Conservation (phyloP, 305 asterid genomes). For the Fraxinus xanthoxyloides region DNA sequence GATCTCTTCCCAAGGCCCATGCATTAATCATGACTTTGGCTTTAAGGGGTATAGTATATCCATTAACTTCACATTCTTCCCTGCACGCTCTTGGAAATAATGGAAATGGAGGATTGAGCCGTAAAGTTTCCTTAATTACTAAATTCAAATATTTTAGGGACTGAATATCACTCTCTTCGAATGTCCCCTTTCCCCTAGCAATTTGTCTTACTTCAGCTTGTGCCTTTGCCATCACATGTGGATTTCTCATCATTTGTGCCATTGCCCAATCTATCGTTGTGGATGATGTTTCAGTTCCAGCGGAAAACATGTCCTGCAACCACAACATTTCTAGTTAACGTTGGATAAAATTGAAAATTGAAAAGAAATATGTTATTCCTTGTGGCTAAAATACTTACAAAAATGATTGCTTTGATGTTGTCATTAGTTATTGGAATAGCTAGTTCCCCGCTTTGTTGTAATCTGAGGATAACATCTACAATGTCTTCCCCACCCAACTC, state of each 20-base stretch:
- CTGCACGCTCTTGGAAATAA: background rate
- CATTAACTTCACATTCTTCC: conserved; percentile 9
- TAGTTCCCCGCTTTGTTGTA: background rate
- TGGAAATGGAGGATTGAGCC: background rate
- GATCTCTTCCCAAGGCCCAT: conserved; percentile 21
- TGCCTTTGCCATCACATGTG: conserved; percentile 22
- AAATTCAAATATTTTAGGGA: background rate
- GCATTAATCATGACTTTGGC: background rate
- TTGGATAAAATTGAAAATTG: background rate
- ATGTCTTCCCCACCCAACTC: background rate
- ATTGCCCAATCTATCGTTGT: conserved; percentile 21
- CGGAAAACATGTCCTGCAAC: conserved; percentile 21
- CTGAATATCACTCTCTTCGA: background rate
- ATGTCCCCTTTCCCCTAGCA: conserved; percentile 2
- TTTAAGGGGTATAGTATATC: conserved; percentile 10
- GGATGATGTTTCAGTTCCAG: conserved; percentile 27
- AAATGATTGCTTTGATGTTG: background rate
- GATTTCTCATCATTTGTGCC: conserved; percentile 24
- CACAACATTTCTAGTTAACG: background rate
- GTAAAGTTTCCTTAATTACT: background rate
- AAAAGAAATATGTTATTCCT: background rate
- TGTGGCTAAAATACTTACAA: background rate
- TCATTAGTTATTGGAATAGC: background rate
- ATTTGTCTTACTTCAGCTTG: conserved; percentile 29
- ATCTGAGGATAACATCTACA: background rate